Evolutionary conservation across 176 grass and related monocot species (phyloP), one percentile per base, ranked within the genome.

Genomic region (Cocos nucifera): DNA sequence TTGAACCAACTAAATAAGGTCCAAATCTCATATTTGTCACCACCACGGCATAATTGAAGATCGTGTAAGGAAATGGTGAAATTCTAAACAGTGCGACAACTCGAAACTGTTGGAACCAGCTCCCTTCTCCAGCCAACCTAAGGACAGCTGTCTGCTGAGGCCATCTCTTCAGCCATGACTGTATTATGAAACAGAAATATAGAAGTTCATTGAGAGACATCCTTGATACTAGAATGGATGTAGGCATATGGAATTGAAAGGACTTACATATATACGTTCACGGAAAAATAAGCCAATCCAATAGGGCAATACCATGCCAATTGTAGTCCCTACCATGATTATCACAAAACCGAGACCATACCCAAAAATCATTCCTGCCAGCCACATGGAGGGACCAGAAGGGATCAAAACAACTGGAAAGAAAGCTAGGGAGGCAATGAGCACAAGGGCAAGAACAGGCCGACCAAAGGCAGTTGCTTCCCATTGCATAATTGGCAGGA

Each of bases 141-240:
- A 98, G 82, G 64, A 98, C 56, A 48, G 84, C 79, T 32, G 83
- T 69, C 69, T 92, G 84, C 19, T 76, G 70, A 4, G 87, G 93
- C 87, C 93, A 98, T 88, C 70, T 98, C 76, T 73, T 92, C 39
- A 98, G 64, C 87, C 84, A 98, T 53, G 22, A 62, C 93, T 98
- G 70, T 24, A 44, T 23, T 17, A 68, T 25, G 77, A 71, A 61
- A 44, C 35, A 44, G 9, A 44, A 12, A 44, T 12, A 44, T 12
- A 14, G 8, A 44, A 44, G 10, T 44, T 44, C 10, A 44, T 12
- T 44, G 35, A 44, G 35, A 44, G 10, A 12, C 9, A 44, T 44
- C 35, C 9, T 44, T 44, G 35, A 44, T 44, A 6, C 28, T 6
- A 10, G 9, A 44, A 44, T 0, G 0, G 67, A 52, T 19, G 0